A percentile compares a stretch with the other conserved stretches of the same genome.
Evolutionary conservation across 805 yeast genomes (phyloP).

Genomic region (Ogataea salicorniae): DNA sequence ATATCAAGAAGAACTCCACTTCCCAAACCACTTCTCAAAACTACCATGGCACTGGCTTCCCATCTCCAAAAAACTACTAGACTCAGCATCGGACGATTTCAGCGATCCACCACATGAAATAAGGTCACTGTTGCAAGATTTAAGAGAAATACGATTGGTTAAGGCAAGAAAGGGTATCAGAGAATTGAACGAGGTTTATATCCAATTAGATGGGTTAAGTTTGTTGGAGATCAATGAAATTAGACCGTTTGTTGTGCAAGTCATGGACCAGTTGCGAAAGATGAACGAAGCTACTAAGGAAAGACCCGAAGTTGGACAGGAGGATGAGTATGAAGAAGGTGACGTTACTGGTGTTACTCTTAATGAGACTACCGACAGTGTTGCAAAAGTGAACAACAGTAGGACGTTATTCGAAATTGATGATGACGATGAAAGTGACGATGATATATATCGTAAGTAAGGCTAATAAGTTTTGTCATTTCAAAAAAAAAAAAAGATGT

Average conservation of each 20-base stretch:
- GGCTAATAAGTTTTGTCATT: neutral
- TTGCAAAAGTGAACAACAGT: conserved; percentile 1
- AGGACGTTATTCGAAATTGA: conserved; percentile 3
- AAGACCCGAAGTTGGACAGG: conserved; percentile 5
- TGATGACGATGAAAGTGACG: conserved; percentile 21
- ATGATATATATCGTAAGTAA: conserved; percentile 17
- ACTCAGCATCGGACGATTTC: conserved; percentile 71
- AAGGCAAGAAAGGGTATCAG: conserved; percentile 78
- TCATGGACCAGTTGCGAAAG: conserved; percentile 72
- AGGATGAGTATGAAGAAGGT: neutral
- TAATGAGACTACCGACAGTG: neutral
- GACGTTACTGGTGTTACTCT: neutral
- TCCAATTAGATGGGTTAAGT: conserved; percentile 78
- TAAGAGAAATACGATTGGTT: conserved; percentile 74
- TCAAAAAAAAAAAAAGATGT: too few species aligned
- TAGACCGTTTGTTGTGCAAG: conserved; percentile 71
- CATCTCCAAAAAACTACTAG: conserved; percentile 61
- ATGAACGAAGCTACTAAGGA: conserved; percentile 36
- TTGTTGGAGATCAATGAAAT: conserved; percentile 83
- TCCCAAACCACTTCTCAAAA: conserved; percentile 54
- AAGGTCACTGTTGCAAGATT: conserved; percentile 69
- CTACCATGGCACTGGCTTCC: conserved; percentile 92
- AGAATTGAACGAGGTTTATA: conserved; percentile 74
- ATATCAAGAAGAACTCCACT: conserved; percentile 61
- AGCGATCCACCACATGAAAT: conserved; percentile 66